A percentile compares a stretch with the other conserved stretches of the same genome.
Evolutionary conservation across 495 filamentous ascomycete species (phyloP).

Genomic region (Penicillium angulare): DNA sequence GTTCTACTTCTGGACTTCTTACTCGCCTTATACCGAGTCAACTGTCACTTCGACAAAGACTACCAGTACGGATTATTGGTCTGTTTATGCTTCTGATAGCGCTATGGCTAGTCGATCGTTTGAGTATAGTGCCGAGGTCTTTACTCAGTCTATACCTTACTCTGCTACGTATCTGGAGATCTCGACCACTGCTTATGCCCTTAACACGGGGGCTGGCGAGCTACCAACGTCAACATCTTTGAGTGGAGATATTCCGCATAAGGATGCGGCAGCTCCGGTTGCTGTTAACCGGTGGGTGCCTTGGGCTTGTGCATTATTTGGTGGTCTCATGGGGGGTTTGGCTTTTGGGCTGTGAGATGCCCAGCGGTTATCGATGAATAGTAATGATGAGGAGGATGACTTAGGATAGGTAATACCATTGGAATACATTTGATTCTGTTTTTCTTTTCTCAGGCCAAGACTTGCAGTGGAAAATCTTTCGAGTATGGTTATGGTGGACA

Average conservation of each 20-base stretch:
- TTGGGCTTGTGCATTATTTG: constrained; percentile 5
- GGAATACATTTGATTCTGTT: not conserved
- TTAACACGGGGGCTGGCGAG: not conserved
- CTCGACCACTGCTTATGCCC: constrained; percentile 15
- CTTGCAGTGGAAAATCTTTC: too few species aligned
- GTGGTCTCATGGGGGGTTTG: constrained; percentile 12
- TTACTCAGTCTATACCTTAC: constrained; percentile 10
- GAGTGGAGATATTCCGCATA: not conserved
- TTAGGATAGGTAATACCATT: not conserved
- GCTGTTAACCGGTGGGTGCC: not conserved
- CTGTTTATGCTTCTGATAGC: constrained; percentile 13
- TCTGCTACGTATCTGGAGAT: constrained; percentile 17
- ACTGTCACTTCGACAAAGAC: constrained; percentile 21
- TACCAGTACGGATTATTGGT: constrained; percentile 16
- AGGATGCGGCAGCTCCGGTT: not conserved
- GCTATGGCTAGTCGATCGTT: constrained; percentile 11
- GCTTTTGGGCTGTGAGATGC: constrained; percentile 21
- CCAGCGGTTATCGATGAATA: not conserved
- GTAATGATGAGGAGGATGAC: not conserved
- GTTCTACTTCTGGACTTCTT: constrained; percentile 26
- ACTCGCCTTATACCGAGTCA: constrained; percentile 13
- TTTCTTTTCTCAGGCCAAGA: too few species aligned
- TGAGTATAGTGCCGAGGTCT: not conserved
- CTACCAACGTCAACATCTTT: not conserved
- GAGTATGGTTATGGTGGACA: too few species aligned